phyloP scores from a whole-genome alignment of 1,139 yeast genomes.

The Yamadazyma oceani region DNA sequence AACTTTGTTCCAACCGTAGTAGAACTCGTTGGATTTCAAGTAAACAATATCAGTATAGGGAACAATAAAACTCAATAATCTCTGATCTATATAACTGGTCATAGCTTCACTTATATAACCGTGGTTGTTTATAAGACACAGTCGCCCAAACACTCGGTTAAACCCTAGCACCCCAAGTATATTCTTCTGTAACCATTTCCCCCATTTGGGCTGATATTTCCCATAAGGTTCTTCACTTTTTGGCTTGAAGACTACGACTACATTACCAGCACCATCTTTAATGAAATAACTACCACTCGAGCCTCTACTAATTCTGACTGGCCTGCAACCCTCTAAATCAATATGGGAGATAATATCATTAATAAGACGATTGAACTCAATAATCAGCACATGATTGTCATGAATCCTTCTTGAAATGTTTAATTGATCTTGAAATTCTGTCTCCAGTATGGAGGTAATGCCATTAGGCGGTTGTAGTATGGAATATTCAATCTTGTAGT shows the following conservation, averaged over 20 bases:
- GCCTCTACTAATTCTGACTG: constrained; percentile 60
- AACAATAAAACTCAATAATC: constrained; percentile 57
- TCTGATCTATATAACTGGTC: constrained; percentile 64
- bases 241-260: constrained; percentile 70
- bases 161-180: constrained; percentile 20
- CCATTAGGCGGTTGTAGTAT: constrained; percentile 23
- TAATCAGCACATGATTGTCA: constrained; percentile 19
- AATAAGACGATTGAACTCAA: constrained; percentile 23
- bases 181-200: constrained; percentile 76
- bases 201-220: constrained; percentile 76
- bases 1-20: constrained; percentile 39
- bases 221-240: constrained; percentile 84
- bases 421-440: constrained; percentile 19
- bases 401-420: constrained; percentile 4
- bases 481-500: constrained; percentile 28
- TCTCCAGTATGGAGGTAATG: constrained; percentile 18
- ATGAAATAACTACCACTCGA: constrained; percentile 75
- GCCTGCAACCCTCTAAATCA: constrained; percentile 28
- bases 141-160: constrained; percentile 76
- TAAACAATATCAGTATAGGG: constrained; percentile 65
- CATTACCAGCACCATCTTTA: constrained; percentile 9
- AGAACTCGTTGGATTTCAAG: constrained; percentile 55
- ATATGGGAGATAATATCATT: constrained; percentile 23
- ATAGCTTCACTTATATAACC: constrained; percentile 77
- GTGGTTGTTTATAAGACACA: constrained; percentile 69